A percentile compares a stretch with the other conserved stretches of the same genome.
These are phyloP conservation scores for Anisodus acutangulus DNA, from an alignment of 257 asterid species.

Conservation along the genomic window DNA sequence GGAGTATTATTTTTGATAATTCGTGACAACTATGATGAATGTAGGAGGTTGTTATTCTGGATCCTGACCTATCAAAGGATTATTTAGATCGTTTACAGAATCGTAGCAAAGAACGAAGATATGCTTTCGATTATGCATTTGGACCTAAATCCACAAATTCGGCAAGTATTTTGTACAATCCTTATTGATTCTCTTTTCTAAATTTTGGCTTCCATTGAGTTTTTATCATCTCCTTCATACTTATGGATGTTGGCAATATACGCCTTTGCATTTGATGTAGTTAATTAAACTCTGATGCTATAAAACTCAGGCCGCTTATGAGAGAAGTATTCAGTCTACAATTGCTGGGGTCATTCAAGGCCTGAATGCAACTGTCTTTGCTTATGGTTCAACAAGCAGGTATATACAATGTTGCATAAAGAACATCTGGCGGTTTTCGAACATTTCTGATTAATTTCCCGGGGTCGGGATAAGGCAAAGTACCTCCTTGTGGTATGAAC, in stretches of 20 bases:
- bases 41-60: constrained; percentile 88
- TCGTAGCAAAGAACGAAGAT: constrained; percentile 80
- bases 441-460: background rate
- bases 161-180: constrained; percentile 47
- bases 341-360: constrained; percentile 92
- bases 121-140: constrained; percentile 84
- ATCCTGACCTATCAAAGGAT: constrained; percentile 92
- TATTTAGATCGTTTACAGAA: constrained; percentile 82
- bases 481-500: background rate
- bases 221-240: background rate
- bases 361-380: constrained; percentile 95
- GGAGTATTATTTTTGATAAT: constrained; percentile 6
- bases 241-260: background rate
- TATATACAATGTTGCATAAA: constrained; percentile 35
- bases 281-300: constrained; percentile 30
- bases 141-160: constrained; percentile 69
- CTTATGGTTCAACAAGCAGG: constrained; percentile 99
- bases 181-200: background rate
- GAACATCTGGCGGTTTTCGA: background rate
- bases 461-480: background rate
- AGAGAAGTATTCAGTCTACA: constrained; percentile 67
- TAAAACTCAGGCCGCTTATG: constrained; percentile 72
- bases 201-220: constrained; percentile 14
- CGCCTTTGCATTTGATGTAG: background rate
- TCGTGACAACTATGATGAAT: constrained; percentile 31